Percentiles rank a stretch among this genome's conserved stretches.
Conservation (phyloP, 441 rosid species). For the Rhodomyrtus psidioides region DNA sequence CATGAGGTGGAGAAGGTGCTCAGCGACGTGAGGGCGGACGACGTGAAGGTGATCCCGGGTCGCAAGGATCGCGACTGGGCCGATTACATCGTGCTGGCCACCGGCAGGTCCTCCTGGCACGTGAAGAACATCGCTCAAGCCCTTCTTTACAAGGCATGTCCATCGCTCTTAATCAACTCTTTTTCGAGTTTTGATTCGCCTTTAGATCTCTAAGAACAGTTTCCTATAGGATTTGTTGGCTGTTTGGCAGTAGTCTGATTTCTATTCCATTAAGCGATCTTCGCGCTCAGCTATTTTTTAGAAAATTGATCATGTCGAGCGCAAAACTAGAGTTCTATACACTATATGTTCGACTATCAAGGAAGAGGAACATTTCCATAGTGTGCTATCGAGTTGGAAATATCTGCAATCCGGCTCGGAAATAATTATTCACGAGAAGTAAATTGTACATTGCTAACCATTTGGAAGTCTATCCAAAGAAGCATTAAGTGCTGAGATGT, state of each 20-base stretch:
- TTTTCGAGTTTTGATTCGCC: neutral
- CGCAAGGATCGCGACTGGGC: conserved; percentile 52
- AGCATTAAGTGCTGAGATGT: neutral
- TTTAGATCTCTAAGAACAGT: neutral
- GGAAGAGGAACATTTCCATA: neutral
- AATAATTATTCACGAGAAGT: neutral
- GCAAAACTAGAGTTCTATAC: neutral
- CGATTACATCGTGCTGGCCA: conserved; percentile 74
- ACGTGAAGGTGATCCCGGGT: conserved; percentile 60
- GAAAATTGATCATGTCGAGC: neutral
- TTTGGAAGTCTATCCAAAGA: neutral
- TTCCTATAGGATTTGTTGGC: neutral
- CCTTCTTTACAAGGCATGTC: conserved; percentile 44
- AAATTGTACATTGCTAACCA: neutral
- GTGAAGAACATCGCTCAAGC: conserved; percentile 75
- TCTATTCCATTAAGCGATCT: neutral
- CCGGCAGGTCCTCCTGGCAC: conserved; percentile 90
- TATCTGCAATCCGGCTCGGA: neutral
- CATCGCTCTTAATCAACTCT: neutral
- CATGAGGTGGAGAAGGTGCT: conserved; percentile 74
- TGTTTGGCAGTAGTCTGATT: neutral
- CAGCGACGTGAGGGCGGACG: conserved; percentile 69
- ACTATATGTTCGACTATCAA: neutral
- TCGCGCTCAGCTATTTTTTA: neutral
- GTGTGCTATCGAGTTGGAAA: neutral